Conservation (phyloP, 2,329 filamentous ascomycete species). For the Cryphonectria naterciae region DNA sequence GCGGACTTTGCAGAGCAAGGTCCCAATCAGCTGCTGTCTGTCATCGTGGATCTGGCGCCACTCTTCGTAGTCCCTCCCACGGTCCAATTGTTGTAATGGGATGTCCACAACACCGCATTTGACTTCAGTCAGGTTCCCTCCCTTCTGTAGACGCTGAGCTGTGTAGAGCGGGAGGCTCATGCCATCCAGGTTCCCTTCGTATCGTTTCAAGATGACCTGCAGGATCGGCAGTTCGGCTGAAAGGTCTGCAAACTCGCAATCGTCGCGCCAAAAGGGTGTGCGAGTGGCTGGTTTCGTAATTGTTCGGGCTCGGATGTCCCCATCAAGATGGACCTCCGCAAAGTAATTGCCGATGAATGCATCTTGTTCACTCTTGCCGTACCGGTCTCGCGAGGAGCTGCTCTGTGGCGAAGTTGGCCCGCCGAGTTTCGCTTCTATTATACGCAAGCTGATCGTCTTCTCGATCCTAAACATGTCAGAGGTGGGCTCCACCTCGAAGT, state of each 20-base stretch:
- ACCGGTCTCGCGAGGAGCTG: conserved; percentile 37
- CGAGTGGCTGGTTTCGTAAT: conserved; percentile 71
- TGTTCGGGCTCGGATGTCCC: conserved; percentile 77
- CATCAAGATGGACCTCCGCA: conserved; percentile 78
- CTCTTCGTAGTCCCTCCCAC: conserved; percentile 78
- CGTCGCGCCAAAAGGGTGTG: conserved; percentile 82
- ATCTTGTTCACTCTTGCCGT: conserved; percentile 46
- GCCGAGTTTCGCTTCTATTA: conserved; percentile 67
- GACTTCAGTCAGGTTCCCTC: conserved; percentile 52
- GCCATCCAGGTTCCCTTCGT: conserved; percentile 55
- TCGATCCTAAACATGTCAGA: conserved; percentile 64
- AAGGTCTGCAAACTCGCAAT: conserved; percentile 76
- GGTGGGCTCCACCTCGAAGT: conserved; percentile 44
- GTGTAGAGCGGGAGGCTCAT: conserved; percentile 49
- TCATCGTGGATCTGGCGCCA: conserved; percentile 86
- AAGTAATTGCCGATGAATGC: conserved; percentile 69
- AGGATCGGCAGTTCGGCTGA: conserved; percentile 70
- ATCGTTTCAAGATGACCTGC: conserved; percentile 72
- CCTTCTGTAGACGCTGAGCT: conserved; percentile 47
- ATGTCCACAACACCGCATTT: conserved; percentile 79
- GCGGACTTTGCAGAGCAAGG: conserved; percentile 80
- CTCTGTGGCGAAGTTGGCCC: conserved; percentile 36
- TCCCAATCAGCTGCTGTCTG: conserved; percentile 75
- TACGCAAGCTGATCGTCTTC: conserved; percentile 60
- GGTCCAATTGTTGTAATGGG: conserved; percentile 75